These are phyloP conservation scores for Hypoxylon intermedium DNA, from an alignment of 495 filamentous ascomycete genomes.

Conservation along the genomic window DNA sequence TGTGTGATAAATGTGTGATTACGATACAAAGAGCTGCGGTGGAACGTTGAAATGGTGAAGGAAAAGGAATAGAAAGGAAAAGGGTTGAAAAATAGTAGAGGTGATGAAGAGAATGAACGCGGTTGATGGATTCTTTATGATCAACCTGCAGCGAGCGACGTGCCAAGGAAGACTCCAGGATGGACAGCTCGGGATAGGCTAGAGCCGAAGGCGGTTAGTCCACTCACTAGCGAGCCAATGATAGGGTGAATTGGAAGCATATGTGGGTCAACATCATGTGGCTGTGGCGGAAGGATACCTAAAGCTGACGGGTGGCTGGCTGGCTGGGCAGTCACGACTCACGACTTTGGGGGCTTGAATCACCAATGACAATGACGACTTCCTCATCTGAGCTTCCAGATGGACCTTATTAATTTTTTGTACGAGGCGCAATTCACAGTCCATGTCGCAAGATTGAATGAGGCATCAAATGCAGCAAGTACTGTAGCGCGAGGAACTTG, in stretches of 20 bases:
- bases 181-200: conserved; percentile 17
- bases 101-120: neutral
- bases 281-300: neutral
- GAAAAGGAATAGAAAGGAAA: conserved; percentile 5
- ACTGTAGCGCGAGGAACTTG: no score
- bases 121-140: conserved; percentile 34
- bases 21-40: neutral
- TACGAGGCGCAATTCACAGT: no score
- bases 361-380: no score
- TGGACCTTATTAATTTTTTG: no score
- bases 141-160: conserved; percentile 21
- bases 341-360: neutral
- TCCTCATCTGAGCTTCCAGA: no score
- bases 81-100: no score
- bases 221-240: neutral
- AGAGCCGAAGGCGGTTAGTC: neutral
- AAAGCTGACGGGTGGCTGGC: neutral
- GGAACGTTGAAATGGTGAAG: neutral
- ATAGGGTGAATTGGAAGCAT: neutral
- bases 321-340: neutral
- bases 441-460: no score
- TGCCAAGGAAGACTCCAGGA: conserved; percentile 24
- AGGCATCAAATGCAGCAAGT: no score
- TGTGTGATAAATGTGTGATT: neutral
- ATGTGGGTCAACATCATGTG: neutral